phyloP scores from a whole-genome alignment of 1,139 yeast species.

The Meyerozyma smithsonii region DNA sequence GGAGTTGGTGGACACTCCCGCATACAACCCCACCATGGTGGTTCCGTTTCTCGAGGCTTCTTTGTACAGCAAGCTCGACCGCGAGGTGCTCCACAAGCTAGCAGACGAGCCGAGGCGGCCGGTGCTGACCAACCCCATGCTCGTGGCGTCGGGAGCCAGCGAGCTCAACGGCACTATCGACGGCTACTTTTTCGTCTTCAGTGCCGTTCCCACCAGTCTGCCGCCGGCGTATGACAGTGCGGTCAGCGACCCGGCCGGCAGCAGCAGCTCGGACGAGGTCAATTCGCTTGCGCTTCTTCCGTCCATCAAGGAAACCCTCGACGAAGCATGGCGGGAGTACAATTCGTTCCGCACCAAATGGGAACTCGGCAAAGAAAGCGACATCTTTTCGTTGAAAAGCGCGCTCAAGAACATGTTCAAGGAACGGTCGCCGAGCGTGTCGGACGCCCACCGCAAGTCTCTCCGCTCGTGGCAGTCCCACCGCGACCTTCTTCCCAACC shows the following conservation, averaged over 20 bases:
- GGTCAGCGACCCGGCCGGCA: background rate
- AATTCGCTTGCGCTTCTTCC: slow-evolving; percentile 44
- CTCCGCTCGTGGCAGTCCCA: slow-evolving; percentile 13
- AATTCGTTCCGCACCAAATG: slow-evolving; percentile 48
- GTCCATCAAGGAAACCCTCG: slow-evolving; percentile 48
- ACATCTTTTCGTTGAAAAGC: slow-evolving; percentile 54
- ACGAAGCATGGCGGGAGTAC: slow-evolving; percentile 73
- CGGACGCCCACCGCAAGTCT: slow-evolving; percentile 14
- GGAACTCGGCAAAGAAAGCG: slow-evolving; percentile 62
- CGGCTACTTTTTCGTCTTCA: slow-evolving; percentile 65
- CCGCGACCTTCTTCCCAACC: slow-evolving; percentile 15
- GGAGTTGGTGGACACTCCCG: slow-evolving; percentile 71
- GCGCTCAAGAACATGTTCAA: slow-evolving; percentile 58
- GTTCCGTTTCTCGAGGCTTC: slow-evolving; percentile 76
- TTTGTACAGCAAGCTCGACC: slow-evolving; percentile 55
- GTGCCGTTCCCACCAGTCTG: slow-evolving; percentile 55
- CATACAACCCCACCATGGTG: slow-evolving; percentile 56
- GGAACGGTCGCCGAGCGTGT: slow-evolving; percentile 21
- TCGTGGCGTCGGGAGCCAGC: slow-evolving; percentile 75
- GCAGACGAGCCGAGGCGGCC: slow-evolving; percentile 64
- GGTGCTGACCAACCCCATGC: slow-evolving; percentile 59
- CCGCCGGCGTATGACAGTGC: slow-evolving; percentile 48
- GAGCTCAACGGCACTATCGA: slow-evolving; percentile 70
- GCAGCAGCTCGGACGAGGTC: slow-evolving; percentile 10
- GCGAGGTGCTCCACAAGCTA: slow-evolving; percentile 53